Evolutionary conservation across 108 stramenopile species (phyloP).

Genomic region (Nitzschia putrida): DNA sequence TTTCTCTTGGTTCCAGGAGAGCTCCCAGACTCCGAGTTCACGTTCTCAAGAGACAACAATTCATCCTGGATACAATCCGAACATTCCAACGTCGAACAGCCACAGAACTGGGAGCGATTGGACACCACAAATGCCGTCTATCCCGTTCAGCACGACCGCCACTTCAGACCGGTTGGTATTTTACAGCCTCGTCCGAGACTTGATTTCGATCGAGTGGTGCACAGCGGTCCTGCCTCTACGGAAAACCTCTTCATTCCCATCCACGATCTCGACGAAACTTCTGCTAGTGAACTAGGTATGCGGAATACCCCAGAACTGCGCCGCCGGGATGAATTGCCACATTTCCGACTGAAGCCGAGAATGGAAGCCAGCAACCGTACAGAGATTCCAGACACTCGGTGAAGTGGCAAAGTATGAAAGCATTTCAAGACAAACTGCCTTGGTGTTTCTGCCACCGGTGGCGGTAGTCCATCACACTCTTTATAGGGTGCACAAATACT

Average conservation of each 20-base stretch:
- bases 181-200: not conserved
- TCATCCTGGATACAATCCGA: too few species aligned
- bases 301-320: too few species aligned
- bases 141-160: too few species aligned
- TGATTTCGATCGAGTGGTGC: not conserved
- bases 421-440: not conserved
- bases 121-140: not conserved
- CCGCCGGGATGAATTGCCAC: too few species aligned
- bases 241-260: not conserved
- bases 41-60: not conserved
- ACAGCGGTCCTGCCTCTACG: not conserved
- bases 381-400: too few species aligned
- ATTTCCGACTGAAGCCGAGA: too few species aligned
- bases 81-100: not conserved
- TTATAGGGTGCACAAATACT: constrained; percentile 4
- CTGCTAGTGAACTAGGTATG: too few species aligned
- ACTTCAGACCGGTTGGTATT: too few species aligned
- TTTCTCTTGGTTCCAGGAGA: not conserved
- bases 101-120: not conserved
- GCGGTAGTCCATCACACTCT: constrained; percentile 5
- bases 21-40: not conserved
- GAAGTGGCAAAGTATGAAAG: too few species aligned
- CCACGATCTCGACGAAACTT: not conserved
- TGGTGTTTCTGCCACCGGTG: not conserved
- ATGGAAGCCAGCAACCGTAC: too few species aligned